A percentile compares a stretch with the other conserved stretches of the same genome.
Conservation (phyloP, 75 land plant species). For the Picea glauca region DNA sequence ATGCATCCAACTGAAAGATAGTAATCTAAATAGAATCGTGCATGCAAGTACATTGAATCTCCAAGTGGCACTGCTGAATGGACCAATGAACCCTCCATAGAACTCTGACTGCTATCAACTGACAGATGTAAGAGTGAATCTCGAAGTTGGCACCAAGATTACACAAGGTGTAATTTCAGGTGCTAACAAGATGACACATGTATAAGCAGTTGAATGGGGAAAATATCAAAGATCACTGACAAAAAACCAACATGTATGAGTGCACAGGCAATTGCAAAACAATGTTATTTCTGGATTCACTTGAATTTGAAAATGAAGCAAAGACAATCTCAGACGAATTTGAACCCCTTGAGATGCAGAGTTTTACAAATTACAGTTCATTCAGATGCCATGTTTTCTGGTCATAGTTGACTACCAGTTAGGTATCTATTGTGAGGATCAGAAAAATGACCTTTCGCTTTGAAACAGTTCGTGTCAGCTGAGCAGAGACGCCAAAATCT, state of each 20-base stretch:
- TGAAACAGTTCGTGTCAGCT: constrained; percentile 92
- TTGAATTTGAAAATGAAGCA: neutral
- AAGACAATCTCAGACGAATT: neutral
- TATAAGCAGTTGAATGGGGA: neutral
- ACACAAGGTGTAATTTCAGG: too few species aligned
- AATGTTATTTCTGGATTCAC: neutral
- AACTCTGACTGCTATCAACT: too few species aligned
- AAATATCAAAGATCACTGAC: neutral
- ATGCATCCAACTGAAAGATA: too few species aligned
- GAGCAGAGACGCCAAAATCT: constrained; percentile 99
- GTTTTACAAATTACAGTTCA: neutral
- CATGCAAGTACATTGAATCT: too few species aligned
- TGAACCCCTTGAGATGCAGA: neutral
- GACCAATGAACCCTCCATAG: too few species aligned
- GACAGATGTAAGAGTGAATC: too few species aligned
- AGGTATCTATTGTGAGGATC: neutral
- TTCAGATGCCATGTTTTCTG: neutral
- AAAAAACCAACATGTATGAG: neutral
- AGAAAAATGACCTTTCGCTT: constrained; percentile 79
- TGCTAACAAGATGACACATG: neutral
- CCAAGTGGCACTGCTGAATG: too few species aligned
- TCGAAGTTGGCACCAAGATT: too few species aligned
- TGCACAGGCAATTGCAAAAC: neutral
- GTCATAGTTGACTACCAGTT: neutral
- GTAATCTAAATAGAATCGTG: too few species aligned